phyloP scores from a whole-genome alignment of 2,329 filamentous ascomycete genomes.

The Aspergillus sp. region DNA sequence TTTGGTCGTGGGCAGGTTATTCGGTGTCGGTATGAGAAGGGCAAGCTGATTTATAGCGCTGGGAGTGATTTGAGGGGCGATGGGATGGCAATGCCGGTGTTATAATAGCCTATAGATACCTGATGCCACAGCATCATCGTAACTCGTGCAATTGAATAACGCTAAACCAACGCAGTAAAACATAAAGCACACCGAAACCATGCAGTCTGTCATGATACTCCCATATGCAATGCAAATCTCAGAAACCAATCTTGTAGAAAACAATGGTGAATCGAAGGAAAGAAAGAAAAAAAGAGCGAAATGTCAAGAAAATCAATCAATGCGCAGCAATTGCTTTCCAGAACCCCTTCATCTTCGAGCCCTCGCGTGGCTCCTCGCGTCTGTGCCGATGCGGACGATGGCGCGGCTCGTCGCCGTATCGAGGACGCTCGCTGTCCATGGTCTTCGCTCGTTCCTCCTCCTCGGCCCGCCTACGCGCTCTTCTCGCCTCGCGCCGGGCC shows the following conservation, averaged over 20 bases:
- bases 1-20: slow-evolving; percentile 89
- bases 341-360: slow-evolving; percentile 22
- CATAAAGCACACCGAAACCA: no score
- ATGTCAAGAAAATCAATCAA: slow-evolving; percentile 7
- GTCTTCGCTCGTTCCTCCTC: slow-evolving; percentile 9
- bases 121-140: not conserved
- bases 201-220: no score
- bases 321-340: slow-evolving; percentile 22
- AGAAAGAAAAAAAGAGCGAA: slow-evolving; percentile 5
- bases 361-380: slow-evolving; percentile 18
- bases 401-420: slow-evolving; percentile 13
- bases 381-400: slow-evolving; percentile 19
- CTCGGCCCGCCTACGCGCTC: slow-evolving; percentile 12
- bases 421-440: slow-evolving; percentile 14
- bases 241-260: slow-evolving; percentile 5
- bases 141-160: no score
- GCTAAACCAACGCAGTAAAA: slow-evolving; percentile 1
- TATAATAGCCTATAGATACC: slow-evolving; percentile 4
- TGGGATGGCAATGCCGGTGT: slow-evolving; percentile 53
- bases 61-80: slow-evolving; percentile 85
- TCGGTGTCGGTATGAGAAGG: slow-evolving; percentile 65
- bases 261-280: slow-evolving; percentile 6
- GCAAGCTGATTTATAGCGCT: slow-evolving; percentile 67
- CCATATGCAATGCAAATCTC: no score
- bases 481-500: slow-evolving; percentile 15